These are phyloP conservation scores for Kwoniella pini DNA, from an alignment of 768 basidiomycete species.

Conservation along the genomic window DNA sequence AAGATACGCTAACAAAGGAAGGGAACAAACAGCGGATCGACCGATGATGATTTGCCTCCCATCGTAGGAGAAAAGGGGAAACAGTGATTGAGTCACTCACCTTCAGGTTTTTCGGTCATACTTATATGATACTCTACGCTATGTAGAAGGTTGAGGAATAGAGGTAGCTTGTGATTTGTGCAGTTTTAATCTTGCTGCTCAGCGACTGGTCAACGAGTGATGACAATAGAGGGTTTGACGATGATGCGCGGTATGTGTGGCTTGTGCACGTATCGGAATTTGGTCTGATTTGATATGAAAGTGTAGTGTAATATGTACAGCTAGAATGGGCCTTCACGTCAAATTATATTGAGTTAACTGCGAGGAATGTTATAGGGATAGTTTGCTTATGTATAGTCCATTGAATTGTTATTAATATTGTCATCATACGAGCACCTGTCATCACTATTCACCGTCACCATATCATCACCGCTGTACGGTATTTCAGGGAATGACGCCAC, in stretches of 20 bases:
- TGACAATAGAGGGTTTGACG: neutral
- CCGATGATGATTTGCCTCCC: neutral
- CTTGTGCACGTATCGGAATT: neutral
- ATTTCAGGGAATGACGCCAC: constrained; percentile 1
- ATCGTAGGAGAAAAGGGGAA: neutral
- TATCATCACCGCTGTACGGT: neutral
- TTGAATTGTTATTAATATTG: neutral
- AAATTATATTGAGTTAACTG: neutral
- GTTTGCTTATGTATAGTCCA: no score
- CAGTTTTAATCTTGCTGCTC: neutral
- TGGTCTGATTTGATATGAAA: neutral
- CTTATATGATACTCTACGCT: neutral
- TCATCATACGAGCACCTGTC: constrained; percentile 3
- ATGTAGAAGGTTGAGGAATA: constrained; percentile 1
- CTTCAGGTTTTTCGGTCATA: constrained; percentile 12
- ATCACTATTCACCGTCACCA: neutral
- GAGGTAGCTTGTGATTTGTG: neutral
- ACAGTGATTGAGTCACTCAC: neutral
- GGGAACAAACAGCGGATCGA: neutral
- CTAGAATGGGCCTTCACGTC: neutral
- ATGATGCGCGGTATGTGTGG: neutral
- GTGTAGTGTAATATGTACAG: neutral
- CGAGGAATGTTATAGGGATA: neutral
- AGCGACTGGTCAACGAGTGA: no score
- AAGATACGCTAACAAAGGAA: neutral